Percentiles rank a stretch among this genome's conserved stretches.
Evolutionary conservation across 2,329 filamentous ascomycete species (phyloP).

Genomic region (Rhynchosporium agropyri): DNA sequence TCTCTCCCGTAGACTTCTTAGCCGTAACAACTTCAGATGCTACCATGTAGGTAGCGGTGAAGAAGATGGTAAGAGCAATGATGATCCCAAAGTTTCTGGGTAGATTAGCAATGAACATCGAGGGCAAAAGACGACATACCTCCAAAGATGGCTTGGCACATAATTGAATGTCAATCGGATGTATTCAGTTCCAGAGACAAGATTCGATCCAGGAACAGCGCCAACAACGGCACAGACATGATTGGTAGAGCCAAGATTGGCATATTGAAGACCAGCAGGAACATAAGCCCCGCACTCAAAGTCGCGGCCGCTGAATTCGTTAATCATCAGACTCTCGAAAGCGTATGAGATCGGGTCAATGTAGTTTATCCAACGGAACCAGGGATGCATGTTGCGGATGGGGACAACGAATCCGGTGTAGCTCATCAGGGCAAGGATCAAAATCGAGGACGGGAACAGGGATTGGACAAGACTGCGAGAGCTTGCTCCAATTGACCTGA

Average conservation of each 20-base stretch:
- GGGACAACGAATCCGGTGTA: slow-evolving; percentile 48
- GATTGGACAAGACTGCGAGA: slow-evolving; percentile 70
- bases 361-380: slow-evolving; percentile 83
- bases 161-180: slow-evolving; percentile 59
- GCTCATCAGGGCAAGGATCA: slow-evolving; percentile 42
- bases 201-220: slow-evolving; percentile 52
- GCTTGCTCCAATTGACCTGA: slow-evolving; percentile 75
- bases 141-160: slow-evolving; percentile 61
- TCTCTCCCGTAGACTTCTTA: slow-evolving; percentile 73
- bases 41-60: slow-evolving; percentile 61
- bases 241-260: slow-evolving; percentile 18
- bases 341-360: slow-evolving; percentile 63
- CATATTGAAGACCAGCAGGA: slow-evolving; percentile 28
- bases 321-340: slow-evolving; percentile 79
- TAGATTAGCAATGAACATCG: not conserved
- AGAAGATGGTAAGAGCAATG: slow-evolving; percentile 63
- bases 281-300: slow-evolving; percentile 31
- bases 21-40: slow-evolving; percentile 60
- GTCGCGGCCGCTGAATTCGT: slow-evolving; percentile 59
- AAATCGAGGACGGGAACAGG: slow-evolving; percentile 59
- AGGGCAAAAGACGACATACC: slow-evolving; percentile 36
- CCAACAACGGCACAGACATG: slow-evolving; percentile 60
- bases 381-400: slow-evolving; percentile 67
- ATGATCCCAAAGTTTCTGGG: slow-evolving; percentile 65
- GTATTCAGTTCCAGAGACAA: slow-evolving; percentile 61